Conservation (phyloP, 805 yeast genomes). For the Metschnikowia santaceciliae region DNA sequence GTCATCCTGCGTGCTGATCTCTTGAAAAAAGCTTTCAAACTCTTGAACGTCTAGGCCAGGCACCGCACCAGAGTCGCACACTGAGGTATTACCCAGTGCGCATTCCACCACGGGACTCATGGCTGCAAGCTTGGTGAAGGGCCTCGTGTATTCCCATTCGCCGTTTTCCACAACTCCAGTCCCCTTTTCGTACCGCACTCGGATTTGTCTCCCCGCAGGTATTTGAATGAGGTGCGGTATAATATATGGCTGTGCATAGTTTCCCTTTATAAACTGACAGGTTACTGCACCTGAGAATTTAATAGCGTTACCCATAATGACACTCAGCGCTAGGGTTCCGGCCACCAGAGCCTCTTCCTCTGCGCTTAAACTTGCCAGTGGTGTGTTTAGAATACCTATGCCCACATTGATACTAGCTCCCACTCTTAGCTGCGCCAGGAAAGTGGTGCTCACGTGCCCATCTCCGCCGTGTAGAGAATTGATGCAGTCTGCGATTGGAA, state of each 20-base stretch:
- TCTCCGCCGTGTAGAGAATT: conserved; percentile 9
- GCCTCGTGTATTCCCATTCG: conserved; percentile 11
- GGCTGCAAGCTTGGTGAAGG: conserved; percentile 9
- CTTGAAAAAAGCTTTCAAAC: conserved; percentile 1
- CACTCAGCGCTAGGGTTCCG: conserved; percentile 7
- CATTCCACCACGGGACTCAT: conserved; percentile 15
- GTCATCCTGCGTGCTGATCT: conserved; percentile 4
- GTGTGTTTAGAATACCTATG: conserved; percentile 3
- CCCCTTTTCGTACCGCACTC: not conserved
- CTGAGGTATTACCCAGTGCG: conserved; percentile 8
- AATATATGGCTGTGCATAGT: conserved; percentile 15
- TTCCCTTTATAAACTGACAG: conserved; percentile 9
- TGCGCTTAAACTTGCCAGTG: not conserved
- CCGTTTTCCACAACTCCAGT: conserved; percentile 9
- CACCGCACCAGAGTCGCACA: conserved; percentile 11
- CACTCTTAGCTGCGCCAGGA: conserved; percentile 6
- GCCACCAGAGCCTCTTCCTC: conserved; percentile 2
- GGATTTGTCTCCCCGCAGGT: conserved; percentile 11
- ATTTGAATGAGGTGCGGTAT: conserved; percentile 11
- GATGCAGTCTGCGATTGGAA: conserved; percentile 12
- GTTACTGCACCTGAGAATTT: conserved; percentile 13
- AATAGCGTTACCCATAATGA: conserved; percentile 6
- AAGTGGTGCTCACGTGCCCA: conserved; percentile 12
- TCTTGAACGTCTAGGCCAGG: conserved; percentile 4
- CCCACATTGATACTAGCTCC: conserved; percentile 1